These are phyloP conservation scores for Vanilla planifolia DNA, from an alignment of 106 monocot species.

Conservation along the genomic window DNA sequence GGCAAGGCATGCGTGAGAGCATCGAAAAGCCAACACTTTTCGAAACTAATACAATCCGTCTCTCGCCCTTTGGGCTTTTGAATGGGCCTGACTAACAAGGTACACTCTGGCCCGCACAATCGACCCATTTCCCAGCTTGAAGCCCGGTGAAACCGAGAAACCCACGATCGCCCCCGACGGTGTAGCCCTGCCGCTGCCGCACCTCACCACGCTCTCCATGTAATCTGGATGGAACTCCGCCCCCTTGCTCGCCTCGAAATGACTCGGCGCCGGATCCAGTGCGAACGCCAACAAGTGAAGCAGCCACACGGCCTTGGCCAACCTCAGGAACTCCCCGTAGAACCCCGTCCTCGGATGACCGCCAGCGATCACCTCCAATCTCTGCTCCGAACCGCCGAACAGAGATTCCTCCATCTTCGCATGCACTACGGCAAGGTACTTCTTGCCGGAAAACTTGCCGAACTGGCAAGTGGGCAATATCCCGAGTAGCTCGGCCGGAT, in stretches of 20 bases:
- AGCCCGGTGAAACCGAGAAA: constrained; percentile 74
- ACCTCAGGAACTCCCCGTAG: constrained; percentile 69
- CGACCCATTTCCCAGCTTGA: constrained; percentile 64
- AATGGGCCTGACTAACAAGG: constrained; percentile 18
- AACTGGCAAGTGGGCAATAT: constrained; percentile 78
- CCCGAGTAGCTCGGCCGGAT: constrained; percentile 78
- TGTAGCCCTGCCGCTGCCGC: constrained; percentile 19
- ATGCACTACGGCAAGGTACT: constrained; percentile 55
- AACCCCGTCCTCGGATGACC: constrained; percentile 66
- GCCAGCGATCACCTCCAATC: constrained; percentile 37
- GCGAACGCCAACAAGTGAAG: constrained; percentile 89
- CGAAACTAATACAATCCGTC: too few species aligned
- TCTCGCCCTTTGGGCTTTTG: too few species aligned
- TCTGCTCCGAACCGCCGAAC: constrained; percentile 47
- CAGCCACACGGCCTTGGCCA: constrained; percentile 90
- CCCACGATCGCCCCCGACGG: constrained; percentile 41
- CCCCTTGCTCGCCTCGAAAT: constrained; percentile 70
- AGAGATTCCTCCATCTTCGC: constrained; percentile 71
- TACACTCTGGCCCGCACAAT: constrained; percentile 70
- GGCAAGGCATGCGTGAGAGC: too few species aligned
- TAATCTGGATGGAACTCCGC: constrained; percentile 56
- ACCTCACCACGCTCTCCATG: constrained; percentile 85
- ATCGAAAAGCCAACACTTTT: too few species aligned
- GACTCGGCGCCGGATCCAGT: constrained; percentile 63
- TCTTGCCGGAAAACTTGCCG: constrained; percentile 68